phyloP scores from a whole-genome alignment of 2,329 filamentous ascomycete genomes.

The Ciborinia camelliae region DNA sequence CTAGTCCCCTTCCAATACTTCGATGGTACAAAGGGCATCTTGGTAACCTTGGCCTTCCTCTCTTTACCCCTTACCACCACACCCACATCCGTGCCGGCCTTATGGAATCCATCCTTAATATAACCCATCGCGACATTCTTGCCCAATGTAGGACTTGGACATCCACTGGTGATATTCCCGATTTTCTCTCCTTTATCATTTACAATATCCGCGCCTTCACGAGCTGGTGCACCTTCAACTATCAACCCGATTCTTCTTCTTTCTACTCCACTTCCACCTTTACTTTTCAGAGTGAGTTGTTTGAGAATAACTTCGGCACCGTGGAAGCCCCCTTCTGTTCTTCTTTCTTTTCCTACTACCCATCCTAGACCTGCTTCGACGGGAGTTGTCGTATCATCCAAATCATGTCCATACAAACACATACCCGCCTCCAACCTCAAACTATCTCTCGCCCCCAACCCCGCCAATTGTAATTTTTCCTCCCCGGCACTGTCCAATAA shows the following conservation, averaged over 20 bases:
- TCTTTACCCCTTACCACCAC: constrained; percentile 64
- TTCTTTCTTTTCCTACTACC: constrained; percentile 80
- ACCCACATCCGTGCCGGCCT: constrained; percentile 63
- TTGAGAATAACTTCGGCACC: constrained; percentile 73
- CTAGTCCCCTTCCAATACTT: constrained; percentile 51
- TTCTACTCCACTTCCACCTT: constrained; percentile 66
- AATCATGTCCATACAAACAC: constrained; percentile 99
- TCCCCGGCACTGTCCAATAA: constrained; percentile 52
- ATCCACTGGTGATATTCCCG: constrained; percentile 82
- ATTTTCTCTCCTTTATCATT: constrained; percentile 61
- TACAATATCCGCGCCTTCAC: constrained; percentile 82
- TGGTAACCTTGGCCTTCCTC: constrained; percentile 61
- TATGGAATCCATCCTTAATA: constrained; percentile 64
- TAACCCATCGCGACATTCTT: constrained; percentile 96
- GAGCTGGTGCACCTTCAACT: constrained; percentile 80
- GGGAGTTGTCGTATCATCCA: constrained; percentile 73
- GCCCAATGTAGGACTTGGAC: constrained; percentile 79
- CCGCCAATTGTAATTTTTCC: constrained; percentile 69
- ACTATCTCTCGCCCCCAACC: constrained; percentile 86
- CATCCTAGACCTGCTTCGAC: constrained; percentile 67
- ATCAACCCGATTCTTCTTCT: constrained; percentile 77
- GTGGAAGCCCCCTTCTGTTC: constrained; percentile 70
- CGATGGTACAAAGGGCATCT: constrained; percentile 69
- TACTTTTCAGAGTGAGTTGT: constrained; percentile 70
- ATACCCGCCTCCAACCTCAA: constrained; percentile 94